phyloP scores from a whole-genome alignment of 768 basidiomycete genomes.

The Agaricus sinodeliciosus region DNA sequence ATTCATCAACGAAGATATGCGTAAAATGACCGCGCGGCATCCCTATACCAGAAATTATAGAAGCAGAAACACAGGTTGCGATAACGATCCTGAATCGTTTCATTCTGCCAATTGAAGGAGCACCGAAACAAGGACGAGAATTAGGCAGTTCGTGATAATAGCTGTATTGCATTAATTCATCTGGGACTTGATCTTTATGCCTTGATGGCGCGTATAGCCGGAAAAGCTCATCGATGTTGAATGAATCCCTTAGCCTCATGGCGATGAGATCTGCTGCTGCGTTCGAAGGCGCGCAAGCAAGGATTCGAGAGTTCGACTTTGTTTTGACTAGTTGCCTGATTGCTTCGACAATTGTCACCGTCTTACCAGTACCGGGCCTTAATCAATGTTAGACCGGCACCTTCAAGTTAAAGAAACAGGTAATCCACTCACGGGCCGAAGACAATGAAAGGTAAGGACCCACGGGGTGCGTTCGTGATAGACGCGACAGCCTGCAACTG shows the following conservation, averaged over 20 bases:
- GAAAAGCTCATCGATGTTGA: slow-evolving; percentile 36
- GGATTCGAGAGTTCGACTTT: slow-evolving; percentile 34
- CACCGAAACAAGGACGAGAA: slow-evolving; percentile 23
- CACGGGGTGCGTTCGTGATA: slow-evolving; percentile 36
- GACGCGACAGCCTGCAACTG: slow-evolving; percentile 44
- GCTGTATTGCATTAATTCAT: slow-evolving; percentile 32
- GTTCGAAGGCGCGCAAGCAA: slow-evolving; percentile 61
- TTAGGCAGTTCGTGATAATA: slow-evolving; percentile 24
- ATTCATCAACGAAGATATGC: slow-evolving; percentile 69
- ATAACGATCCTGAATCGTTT: slow-evolving; percentile 47
- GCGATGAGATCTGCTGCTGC: slow-evolving; percentile 61
- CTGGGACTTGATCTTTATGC: slow-evolving; percentile 35
- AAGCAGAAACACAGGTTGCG: slow-evolving; percentile 59
- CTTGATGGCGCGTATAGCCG: slow-evolving; percentile 51
- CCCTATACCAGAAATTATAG: slow-evolving; percentile 48
- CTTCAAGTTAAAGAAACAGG: slow-evolving; percentile 10
- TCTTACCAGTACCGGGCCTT: slow-evolving; percentile 64
- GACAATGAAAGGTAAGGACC: slow-evolving; percentile 50
- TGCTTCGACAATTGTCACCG: slow-evolving; percentile 54
- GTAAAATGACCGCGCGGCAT: slow-evolving; percentile 55
- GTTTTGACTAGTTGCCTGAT: slow-evolving; percentile 42
- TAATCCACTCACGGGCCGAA: slow-evolving; percentile 51
- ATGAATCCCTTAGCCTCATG: slow-evolving; percentile 26
- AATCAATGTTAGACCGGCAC: not conserved
- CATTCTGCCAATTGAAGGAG: slow-evolving; percentile 30